Evolutionary conservation across 495 filamentous ascomycete species (phyloP).

Genomic region (Neurospora hispaniola): DNA sequence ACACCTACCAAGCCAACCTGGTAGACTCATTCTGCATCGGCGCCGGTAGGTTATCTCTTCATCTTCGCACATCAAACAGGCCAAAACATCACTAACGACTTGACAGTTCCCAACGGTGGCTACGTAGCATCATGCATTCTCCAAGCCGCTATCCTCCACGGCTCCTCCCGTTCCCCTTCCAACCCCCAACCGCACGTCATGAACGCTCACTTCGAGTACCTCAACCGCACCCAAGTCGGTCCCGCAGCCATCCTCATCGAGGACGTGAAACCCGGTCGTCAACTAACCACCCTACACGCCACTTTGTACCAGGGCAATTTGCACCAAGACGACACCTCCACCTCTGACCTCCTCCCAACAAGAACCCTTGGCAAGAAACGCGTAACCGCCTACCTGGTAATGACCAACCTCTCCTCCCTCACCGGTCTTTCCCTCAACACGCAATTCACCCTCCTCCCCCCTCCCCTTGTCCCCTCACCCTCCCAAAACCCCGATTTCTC

Average conservation of each 20-base stretch:
- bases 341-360: too few relatives aligned
- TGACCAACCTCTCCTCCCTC: conserved; percentile 49
- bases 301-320: conserved; percentile 25
- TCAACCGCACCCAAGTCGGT: conserved; percentile 55
- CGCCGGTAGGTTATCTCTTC: conserved; percentile 33
- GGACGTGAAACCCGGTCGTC: conserved; percentile 62
- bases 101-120: conserved; percentile 70
- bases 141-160: conserved; percentile 48
- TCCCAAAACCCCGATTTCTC: conserved; percentile 19
- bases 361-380: conserved; percentile 8
- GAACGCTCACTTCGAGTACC: conserved; percentile 62
- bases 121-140: conserved; percentile 58
- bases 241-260: conserved; percentile 52
- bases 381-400: conserved; percentile 54
- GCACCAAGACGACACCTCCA: conserved; percentile 12
- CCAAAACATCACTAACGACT: background rate
- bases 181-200: conserved; percentile 54
- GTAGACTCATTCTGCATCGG: conserved; percentile 59
- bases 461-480: conserved; percentile 17
- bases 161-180: conserved; percentile 40
- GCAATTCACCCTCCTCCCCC: conserved; percentile 32
- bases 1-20: conserved; percentile 53
- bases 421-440: conserved; percentile 46
- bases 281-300: conserved; percentile 60
- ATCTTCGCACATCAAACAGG: background rate